A percentile compares a stretch with the other conserved stretches of the same genome.
Conservation (phyloP, 2,329 filamentous ascomycete genomes). For the Epichloe sibirici region DNA sequence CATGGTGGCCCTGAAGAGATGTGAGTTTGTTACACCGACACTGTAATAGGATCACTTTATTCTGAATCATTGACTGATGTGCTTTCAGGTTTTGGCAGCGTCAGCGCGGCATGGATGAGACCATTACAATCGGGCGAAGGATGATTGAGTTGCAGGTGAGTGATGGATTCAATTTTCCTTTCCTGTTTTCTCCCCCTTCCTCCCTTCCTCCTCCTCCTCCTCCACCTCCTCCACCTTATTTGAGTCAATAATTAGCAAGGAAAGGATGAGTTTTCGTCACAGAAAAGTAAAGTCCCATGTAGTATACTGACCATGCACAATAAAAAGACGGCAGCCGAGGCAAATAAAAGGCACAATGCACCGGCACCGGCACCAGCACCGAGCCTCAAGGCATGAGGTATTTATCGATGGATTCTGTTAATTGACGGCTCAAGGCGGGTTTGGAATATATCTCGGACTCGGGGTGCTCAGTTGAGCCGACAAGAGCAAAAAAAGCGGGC, state of each 20-base stretch:
- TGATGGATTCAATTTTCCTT: not conserved
- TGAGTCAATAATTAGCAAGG: too few species aligned
- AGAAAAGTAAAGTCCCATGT: not conserved
- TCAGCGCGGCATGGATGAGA: conserved; percentile 46
- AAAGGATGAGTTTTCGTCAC: not conserved
- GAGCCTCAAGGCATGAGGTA: not conserved
- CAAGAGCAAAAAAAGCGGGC: too few species aligned
- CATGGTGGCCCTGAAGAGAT: conserved; percentile 38
- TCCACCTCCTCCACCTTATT: too few species aligned
- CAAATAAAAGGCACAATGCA: not conserved
- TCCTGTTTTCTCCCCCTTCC: not conserved
- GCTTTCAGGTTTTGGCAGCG: conserved; percentile 46
- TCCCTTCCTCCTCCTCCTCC: too few species aligned
- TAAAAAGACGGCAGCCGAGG: not conserved
- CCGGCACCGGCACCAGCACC: not conserved
- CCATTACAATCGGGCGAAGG: conserved; percentile 41
- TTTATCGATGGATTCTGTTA: not conserved
- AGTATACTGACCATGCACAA: not conserved
- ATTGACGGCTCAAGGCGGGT: too few species aligned
- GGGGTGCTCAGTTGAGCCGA: too few species aligned
- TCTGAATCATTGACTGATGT: not conserved
- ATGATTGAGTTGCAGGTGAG: conserved; percentile 38
- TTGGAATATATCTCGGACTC: too few species aligned
- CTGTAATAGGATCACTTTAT: not conserved
- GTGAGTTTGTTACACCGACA: conserved; percentile 20